Evolutionary conservation across 116 monocot species (phyloP).

Genomic region (Thalassia testudinum): DNA sequence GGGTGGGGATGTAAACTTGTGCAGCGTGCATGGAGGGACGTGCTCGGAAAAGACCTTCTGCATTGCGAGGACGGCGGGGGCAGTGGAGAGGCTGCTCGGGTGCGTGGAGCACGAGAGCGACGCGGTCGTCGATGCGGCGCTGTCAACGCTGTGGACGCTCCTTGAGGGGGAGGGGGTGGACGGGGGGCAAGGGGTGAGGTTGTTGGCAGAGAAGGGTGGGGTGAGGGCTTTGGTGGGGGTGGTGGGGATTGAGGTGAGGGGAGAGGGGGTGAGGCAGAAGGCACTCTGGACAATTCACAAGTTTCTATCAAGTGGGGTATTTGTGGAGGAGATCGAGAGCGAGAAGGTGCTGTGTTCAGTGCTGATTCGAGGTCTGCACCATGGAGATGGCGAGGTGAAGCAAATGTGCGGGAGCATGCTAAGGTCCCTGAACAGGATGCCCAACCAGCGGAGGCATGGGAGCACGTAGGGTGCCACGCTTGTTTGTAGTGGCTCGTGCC

Average conservation of each 20-base stretch:
- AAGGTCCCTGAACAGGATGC: constrained; percentile 20
- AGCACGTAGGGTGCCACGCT: too few species aligned
- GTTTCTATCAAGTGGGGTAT: constrained; percentile 22
- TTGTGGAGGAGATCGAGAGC: constrained; percentile 10
- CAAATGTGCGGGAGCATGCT: constrained; percentile 36
- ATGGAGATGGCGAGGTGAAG: constrained; percentile 18
- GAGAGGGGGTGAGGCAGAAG: constrained; percentile 25
- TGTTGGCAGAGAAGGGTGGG: constrained; percentile 12
- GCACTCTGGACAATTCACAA: constrained; percentile 47
- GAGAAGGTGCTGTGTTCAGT: constrained; percentile 24
- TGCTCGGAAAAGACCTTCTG: constrained; percentile 31
- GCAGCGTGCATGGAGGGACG: constrained; percentile 39
- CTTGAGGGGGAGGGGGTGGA: constrained; percentile 39
- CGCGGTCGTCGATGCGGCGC: constrained; percentile 39
- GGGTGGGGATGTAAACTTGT: constrained; percentile 8
- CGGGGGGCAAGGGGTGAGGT: constrained; percentile 21
- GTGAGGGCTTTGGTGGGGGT: constrained; percentile 17
- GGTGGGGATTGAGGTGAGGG: constrained; percentile 16
- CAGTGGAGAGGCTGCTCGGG: constrained; percentile 31
- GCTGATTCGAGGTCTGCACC: constrained; percentile 23
- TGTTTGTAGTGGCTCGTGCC: too few species aligned
- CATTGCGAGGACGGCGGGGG: constrained; percentile 29
- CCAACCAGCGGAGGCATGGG: not conserved
- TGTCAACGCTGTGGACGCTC: constrained; percentile 42
- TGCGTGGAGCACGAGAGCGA: constrained; percentile 35